Evolutionary conservation across 345 rosid species (phyloP).

Genomic region (Syzygium grande): DNA sequence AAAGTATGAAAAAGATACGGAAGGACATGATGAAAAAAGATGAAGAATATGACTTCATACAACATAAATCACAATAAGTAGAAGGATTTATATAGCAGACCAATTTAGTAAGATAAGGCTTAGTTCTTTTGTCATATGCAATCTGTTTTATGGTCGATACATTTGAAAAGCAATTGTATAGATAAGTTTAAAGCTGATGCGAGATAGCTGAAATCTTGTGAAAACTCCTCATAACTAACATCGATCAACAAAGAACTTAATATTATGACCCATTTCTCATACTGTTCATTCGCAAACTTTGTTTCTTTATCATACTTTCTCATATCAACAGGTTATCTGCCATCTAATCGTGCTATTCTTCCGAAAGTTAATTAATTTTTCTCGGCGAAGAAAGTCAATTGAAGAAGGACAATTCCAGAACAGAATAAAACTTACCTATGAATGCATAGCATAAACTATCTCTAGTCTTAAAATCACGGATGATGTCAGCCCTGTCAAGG

Average conservation of each 20-base stretch:
- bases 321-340: neutral
- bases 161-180: neutral
- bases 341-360: neutral
- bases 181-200: neutral
- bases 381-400: neutral
- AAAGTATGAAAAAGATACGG: neutral
- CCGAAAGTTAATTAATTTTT: neutral
- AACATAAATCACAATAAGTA: neutral
- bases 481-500: conserved; percentile 72
- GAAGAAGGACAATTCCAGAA: neutral
- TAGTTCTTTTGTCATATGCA: neutral
- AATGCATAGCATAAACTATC: conserved; percentile 96
- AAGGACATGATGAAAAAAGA: neutral
- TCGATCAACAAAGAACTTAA: neutral
- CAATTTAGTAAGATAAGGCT: neutral
- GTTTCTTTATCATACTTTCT: neutral
- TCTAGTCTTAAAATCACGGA: conserved; percentile 93
- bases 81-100: neutral
- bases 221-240: neutral
- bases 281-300: neutral
- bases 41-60: neutral
- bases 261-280: neutral
- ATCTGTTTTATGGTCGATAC: neutral
- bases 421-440: conserved; percentile 44
- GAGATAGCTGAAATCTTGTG: neutral